These are phyloP conservation scores for Eremochloa ophiuroides DNA, from an alignment of 176 grass and related monocot genomes.

Conservation along the genomic window DNA sequence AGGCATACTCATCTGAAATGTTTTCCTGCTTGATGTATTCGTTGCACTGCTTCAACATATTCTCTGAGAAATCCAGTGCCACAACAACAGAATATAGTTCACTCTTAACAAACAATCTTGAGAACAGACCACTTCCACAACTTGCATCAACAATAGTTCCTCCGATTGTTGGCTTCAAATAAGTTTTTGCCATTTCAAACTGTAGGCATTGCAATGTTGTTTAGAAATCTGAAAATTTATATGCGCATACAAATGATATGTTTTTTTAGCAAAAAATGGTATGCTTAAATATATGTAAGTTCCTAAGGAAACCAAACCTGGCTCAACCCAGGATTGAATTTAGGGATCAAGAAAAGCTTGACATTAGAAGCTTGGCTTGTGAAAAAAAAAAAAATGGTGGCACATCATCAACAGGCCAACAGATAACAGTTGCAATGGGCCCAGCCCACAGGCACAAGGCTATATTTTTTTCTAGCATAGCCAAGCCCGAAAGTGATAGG, in stretches of 20 bases:
- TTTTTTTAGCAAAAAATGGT: no score
- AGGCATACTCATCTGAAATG: constrained; percentile 65
- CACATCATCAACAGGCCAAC: background rate
- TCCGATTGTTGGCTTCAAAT: constrained; percentile 59
- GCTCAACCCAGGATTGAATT: background rate
- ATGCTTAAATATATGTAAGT: background rate
- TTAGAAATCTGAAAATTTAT: constrained; percentile 1
- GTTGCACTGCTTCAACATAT: constrained; percentile 84
- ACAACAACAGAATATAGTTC: constrained; percentile 73
- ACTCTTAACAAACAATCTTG: constrained; percentile 78
- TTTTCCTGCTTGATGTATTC: constrained; percentile 66
- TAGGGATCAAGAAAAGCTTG: background rate
- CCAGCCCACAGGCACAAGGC: no score
- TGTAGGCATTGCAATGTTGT: constrained; percentile 31
- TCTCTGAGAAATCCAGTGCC: constrained; percentile 90
- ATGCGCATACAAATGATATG: background rate
- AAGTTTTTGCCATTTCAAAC: constrained; percentile 82
- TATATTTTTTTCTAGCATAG: background rate
- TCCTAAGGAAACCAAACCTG: background rate
- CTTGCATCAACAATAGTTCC: constrained; percentile 89
- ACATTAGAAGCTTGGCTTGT: background rate
- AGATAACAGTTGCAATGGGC: background rate
- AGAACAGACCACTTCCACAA: constrained; percentile 93
- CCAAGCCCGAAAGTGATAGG: background rate
- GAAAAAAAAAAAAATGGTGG: background rate